Evolutionary conservation across 2,329 filamentous ascomycete species (phyloP), one percentile per base, ranked within the genome.

Genomic region (Nigrospora oryzae): DNA sequence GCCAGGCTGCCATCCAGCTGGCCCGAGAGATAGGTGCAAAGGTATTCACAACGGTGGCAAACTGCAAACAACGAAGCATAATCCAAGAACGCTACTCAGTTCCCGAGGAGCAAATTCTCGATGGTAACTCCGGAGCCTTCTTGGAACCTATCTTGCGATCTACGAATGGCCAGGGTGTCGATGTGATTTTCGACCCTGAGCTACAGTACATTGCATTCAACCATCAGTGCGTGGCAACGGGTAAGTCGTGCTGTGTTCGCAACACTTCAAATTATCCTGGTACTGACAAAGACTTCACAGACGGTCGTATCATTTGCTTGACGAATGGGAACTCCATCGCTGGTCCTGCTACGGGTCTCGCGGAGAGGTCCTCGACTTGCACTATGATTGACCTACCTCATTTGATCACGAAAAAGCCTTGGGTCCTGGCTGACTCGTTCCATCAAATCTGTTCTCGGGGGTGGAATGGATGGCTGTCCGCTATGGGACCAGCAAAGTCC

Each of bases 121-220:
- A 59, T 17, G 23, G 23, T 28, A 59, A 62, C 23, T 55, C 60
- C 5, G 61, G 64, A 23, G 55, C 51, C 15, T 64, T 69, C 15
- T 60, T 64, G 11, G 50, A 54, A 0, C 42, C 51, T 4, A 49
- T 73, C 32, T 51, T 60, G 23, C 48, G 57, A 0, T 43, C 59
- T 15, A 71, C 67, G 1, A 48, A 47, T 13, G 47, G 52, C 1
- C 43, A 47, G 3, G 64, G 65, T 11, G 63, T 73, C 2, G 67
- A 75, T 38, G 47, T 73, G 4, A 58, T 75, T 2, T 72, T 73
- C 42, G 71, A 74, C 49, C 61, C 72, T 0, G 68, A 71, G 0
- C 63, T 64, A 40, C 53, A 60, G 10, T 51, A 63, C 33, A 42
- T 62, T 4, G 58, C 63, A 3, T 46, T 54, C 4, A 63, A 58